phyloP scores from a whole-genome alignment of 2,329 filamentous ascomycete species.

The Fusarium irregulare region DNA sequence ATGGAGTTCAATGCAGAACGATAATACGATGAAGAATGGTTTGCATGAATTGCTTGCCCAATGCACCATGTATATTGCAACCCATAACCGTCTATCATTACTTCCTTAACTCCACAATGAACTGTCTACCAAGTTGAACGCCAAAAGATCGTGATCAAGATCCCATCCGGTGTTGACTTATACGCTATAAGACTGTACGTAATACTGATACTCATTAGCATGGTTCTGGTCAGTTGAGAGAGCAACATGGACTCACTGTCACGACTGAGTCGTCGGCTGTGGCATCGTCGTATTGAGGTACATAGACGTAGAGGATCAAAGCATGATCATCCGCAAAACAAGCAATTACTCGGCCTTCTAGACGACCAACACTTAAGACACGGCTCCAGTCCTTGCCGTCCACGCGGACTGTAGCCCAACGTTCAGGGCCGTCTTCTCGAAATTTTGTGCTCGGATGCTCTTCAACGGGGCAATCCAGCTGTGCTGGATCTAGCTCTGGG shows the following conservation, averaged over 20 bases:
- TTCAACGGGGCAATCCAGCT: conserved; percentile 76
- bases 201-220: conserved; percentile 52
- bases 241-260: conserved; percentile 64
- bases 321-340: conserved; percentile 87
- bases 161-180: conserved; percentile 19
- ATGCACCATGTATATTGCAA: background rate
- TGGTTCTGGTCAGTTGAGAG: no score
- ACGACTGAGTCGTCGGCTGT: conserved; percentile 77
- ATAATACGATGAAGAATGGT: conserved; percentile 37
- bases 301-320: conserved; percentile 84
- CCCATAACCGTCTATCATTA: background rate
- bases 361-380: conserved; percentile 89
- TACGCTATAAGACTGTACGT: conserved; percentile 57
- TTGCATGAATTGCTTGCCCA: background rate
- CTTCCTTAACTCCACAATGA: conserved; percentile 13
- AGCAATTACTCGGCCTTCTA: conserved; percentile 92
- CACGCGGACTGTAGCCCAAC: conserved; percentile 89
- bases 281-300: conserved; percentile 76
- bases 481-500: conserved; percentile 83
- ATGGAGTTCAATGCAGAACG: conserved; percentile 20
- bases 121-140: conserved; percentile 12
- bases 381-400: conserved; percentile 95
- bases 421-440: conserved; percentile 79
- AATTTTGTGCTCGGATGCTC: conserved; percentile 87
- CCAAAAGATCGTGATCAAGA: conserved; percentile 5